Base-by-base conservation (phyloP, 805 yeast genomes). In the Kazachstania kunashirensis region DNA sequence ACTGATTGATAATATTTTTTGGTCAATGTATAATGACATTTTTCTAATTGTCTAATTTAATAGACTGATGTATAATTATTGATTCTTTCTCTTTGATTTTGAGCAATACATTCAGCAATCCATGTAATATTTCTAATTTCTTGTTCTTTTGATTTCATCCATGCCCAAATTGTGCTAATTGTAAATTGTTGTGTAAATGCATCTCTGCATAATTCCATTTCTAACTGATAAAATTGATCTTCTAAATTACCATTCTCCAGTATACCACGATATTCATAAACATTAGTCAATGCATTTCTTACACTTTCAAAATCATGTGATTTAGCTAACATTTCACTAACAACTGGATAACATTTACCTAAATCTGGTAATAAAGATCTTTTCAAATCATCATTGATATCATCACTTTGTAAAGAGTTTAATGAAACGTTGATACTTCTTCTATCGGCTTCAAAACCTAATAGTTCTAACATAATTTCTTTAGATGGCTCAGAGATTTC, bases 101-200 rank as follows among this genome's bases (percentile, higher is more conserved):
- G 98, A 23, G 97, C 96, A 66, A 92, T 92, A 68, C 99, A 92
- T 66, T 92, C 99, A 34, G 97, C 95, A 39, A 92, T 89, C 99
- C 99, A 92, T n/a, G 97, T 85, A 47, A 92, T 81, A 60, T 92
- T 92, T 63, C 98, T 75, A 41, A 94, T 77, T 62, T 92, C 99
- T 64, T 94, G 98, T 63, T 92, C 98, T 55, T 82, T 83, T 13
- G 95, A 80, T 62, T 85, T 82, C 56, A 94, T 73, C 94, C 96
- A 92, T 6, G 96, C 95, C 92, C 96, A 92, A 39, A 92, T 70
- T 2, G 95, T 81, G 26, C 86, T 73, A 50, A 82, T 73, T 13
- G 96, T 77, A 62, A 92, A 92, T 61, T 89, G 97, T 64, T 92
- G 98, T 24, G 98, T 88, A 62, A 92, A 86, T 0, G 96, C 95